phyloP scores from a whole-genome alignment of 2,329 filamentous ascomycete genomes.

The Tolypocladium tundrense region DNA sequence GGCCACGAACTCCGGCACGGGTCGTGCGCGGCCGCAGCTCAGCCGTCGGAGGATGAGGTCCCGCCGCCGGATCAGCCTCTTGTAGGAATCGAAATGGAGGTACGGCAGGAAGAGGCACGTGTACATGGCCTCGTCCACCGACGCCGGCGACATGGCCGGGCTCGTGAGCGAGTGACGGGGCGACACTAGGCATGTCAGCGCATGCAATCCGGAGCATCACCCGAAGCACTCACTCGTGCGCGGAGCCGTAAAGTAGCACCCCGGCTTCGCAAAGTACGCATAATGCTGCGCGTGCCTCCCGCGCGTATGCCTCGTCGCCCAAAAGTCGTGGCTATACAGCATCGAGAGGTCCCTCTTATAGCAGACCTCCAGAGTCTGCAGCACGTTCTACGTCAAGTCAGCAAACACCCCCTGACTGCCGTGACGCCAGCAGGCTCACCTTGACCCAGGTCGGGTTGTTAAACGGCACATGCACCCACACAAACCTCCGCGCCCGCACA shows the following conservation, averaged over 20 bases:
- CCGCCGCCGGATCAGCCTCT: constrained; percentile 43
- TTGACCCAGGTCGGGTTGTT: constrained; percentile 50
- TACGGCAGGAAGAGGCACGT: constrained; percentile 47
- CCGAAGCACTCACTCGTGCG: constrained; percentile 17
- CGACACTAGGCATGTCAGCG: constrained; percentile 14
- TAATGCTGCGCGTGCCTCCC: constrained; percentile 39
- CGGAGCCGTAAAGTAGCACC: constrained; percentile 34
- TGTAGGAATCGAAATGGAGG: constrained; percentile 55
- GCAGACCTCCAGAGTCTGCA: constrained; percentile 29
- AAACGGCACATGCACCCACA: constrained; percentile 48
- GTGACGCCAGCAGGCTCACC: constrained; percentile 18
- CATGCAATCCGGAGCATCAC: background rate
- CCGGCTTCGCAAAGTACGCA: constrained; percentile 37
- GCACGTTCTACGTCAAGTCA: constrained; percentile 24
- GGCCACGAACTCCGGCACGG: constrained; percentile 43
- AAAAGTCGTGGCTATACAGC: constrained; percentile 36
- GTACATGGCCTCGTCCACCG: constrained; percentile 20
- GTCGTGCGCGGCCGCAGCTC: constrained; percentile 42
- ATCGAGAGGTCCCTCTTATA: constrained; percentile 26
- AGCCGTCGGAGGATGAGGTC: constrained; percentile 42
- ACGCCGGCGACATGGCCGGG: constrained; percentile 17
- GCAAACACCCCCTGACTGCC: background rate
- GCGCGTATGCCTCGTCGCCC: constrained; percentile 36
- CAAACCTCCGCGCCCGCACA: constrained; percentile 34
- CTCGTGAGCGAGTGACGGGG: constrained; percentile 23